Percentiles rank a stretch among this genome's conserved stretches.
Evolutionary conservation across 352 stramenopile genomes (phyloP).

Genomic region (Blastocystis sp.): DNA sequence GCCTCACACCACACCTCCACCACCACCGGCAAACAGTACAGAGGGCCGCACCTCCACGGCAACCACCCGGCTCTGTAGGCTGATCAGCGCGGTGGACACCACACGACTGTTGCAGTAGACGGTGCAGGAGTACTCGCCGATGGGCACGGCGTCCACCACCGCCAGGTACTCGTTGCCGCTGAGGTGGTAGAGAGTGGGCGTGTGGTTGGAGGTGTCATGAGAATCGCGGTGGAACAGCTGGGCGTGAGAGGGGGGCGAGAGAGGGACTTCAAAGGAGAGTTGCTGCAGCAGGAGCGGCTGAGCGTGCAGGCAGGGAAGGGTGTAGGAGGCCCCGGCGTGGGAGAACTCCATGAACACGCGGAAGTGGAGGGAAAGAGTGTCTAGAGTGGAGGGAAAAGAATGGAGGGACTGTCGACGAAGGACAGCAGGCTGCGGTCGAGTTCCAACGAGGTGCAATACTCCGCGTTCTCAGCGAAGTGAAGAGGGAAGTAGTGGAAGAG

Average conservation of each 20-base stretch:
- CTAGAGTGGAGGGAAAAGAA: background rate
- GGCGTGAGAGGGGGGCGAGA: background rate
- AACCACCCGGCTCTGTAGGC: background rate
- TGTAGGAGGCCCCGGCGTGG: too few relatives aligned
- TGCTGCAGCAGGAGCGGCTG: too few relatives aligned
- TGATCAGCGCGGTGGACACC: background rate
- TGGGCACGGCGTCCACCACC: background rate
- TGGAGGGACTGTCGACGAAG: conserved; percentile 13
- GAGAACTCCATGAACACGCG: too few relatives aligned
- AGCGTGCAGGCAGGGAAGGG: too few relatives aligned
- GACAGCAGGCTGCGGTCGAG: background rate
- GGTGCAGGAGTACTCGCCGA: background rate
- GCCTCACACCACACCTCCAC: too few relatives aligned
- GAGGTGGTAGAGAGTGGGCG: too few relatives aligned
- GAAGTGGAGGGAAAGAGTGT: background rate
- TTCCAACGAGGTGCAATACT: background rate
- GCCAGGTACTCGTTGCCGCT: background rate
- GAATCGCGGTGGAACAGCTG: background rate
- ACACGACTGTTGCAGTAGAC: background rate
- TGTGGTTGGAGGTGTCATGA: too few relatives aligned
- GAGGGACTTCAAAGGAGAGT: background rate
- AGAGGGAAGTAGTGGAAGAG: background rate
- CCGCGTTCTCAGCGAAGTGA: conserved; percentile 20
- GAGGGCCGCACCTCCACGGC: background rate
- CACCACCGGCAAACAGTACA: background rate